A percentile compares a stretch with the other conserved stretches of the same genome.
Conservation (phyloP, 495 filamentous ascomycete genomes). For the Annulohypoxylon nitens region DNA sequence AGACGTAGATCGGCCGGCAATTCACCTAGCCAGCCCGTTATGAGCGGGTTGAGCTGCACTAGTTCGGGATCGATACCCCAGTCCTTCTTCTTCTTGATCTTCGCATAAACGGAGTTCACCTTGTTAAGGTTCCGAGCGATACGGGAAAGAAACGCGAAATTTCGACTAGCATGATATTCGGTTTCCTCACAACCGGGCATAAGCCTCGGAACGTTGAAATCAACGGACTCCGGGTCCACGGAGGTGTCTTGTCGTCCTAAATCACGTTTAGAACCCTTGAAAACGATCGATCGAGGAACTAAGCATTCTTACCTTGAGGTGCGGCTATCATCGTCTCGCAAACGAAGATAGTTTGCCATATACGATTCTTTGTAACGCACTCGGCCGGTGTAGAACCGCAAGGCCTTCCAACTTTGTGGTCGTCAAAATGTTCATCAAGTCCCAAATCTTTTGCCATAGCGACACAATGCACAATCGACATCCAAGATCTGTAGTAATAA, state of each 20-base stretch:
- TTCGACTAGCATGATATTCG: slow-evolving; percentile 81
- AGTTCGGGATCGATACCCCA: slow-evolving; percentile 93
- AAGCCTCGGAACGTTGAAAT: slow-evolving; percentile 75
- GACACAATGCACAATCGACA: slow-evolving; percentile 91
- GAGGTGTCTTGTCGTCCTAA: slow-evolving; percentile 86
- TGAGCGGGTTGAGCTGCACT: slow-evolving; percentile 78
- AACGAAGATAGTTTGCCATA: slow-evolving; percentile 92
- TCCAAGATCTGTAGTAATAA: slow-evolving; percentile 98
- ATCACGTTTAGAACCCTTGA: slow-evolving; percentile 49
- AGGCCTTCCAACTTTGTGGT: slow-evolving; percentile 75
- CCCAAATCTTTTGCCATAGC: slow-evolving; percentile 95
- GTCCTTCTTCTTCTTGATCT: slow-evolving; percentile 84
- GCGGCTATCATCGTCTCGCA: slow-evolving; percentile 94
- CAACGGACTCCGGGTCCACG: slow-evolving; percentile 80
- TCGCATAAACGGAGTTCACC: slow-evolving; percentile 80
- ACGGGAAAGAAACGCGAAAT: slow-evolving; percentile 83
- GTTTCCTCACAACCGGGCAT: slow-evolving; percentile 77
- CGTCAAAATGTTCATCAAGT: slow-evolving; percentile 85
- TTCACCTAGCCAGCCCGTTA: slow-evolving; percentile 79
- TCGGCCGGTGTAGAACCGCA: slow-evolving; percentile 79
- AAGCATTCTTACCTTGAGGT: slow-evolving; percentile 79
- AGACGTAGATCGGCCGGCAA: slow-evolving; percentile 85
- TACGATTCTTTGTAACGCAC: slow-evolving; percentile 83
- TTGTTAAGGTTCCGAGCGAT: slow-evolving; percentile 82
- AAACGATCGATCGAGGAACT: background rate